Conservation (phyloP, 345 rosid species). For the Citrus cavaleriei region DNA sequence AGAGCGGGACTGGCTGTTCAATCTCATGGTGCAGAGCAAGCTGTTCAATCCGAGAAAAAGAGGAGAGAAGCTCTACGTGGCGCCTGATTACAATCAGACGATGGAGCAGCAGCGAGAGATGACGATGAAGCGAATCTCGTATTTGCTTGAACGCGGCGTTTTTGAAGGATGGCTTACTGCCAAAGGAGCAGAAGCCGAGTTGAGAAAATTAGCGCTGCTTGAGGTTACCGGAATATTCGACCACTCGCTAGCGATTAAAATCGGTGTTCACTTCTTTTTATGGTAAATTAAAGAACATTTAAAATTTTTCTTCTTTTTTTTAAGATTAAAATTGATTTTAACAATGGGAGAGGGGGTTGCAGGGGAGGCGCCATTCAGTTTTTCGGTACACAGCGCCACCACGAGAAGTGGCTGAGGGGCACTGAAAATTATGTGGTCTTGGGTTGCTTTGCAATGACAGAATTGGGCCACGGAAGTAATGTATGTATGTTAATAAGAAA, state of each 20-base stretch:
- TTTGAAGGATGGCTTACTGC: constrained; percentile 75
- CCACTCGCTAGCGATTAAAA: constrained; percentile 64
- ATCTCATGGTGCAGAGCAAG: constrained; percentile 60
- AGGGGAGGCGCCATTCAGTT: constrained; percentile 89
- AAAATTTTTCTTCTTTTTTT: not conserved
- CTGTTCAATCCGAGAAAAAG: constrained; percentile 63
- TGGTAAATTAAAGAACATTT: constrained; percentile 34
- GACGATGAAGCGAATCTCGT: constrained; percentile 64
- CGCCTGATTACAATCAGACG: constrained; percentile 78
- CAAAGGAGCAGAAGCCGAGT: constrained; percentile 50
- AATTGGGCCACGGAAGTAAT: constrained; percentile 98
- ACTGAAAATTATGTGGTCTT: constrained; percentile 62
- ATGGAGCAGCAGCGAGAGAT: constrained; percentile 95
- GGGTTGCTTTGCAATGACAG: constrained; percentile 97
- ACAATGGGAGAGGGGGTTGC: constrained; percentile 8
- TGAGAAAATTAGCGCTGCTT: constrained; percentile 51
- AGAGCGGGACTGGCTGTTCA: constrained; percentile 80
- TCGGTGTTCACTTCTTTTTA: constrained; percentile 83
- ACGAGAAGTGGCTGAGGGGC: constrained; percentile 78
- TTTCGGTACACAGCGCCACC: constrained; percentile 86
- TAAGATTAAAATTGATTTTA: not conserved
- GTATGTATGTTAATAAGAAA: constrained; percentile 36
- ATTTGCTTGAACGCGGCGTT: constrained; percentile 55
- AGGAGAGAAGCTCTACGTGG: constrained; percentile 69
- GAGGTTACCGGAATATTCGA: constrained; percentile 62